Base-by-base conservation (phyloP, 2,329 filamentous ascomycete genomes). In the Myriangium duriaei region DNA sequence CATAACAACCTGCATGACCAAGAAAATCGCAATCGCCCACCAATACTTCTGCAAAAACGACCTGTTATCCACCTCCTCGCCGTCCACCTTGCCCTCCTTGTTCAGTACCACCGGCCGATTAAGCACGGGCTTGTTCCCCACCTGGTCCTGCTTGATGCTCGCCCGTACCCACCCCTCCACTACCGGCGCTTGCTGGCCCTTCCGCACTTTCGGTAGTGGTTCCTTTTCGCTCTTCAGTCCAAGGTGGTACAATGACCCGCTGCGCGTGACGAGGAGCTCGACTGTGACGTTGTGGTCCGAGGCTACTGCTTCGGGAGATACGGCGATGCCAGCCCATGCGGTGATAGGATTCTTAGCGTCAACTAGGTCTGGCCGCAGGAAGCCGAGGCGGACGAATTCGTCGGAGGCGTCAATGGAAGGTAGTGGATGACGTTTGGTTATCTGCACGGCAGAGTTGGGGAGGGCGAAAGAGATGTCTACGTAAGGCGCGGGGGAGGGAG, bases 101-200 rank as follows among this genome's bases (percentile, higher is more conserved):
- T 72, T 73, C 45, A 72, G 58, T 37, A 71, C 58, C 35, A 72
- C 65, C 1, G 72, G 71, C 32, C 66, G 72, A 42, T 73, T 68
- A 49, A 69, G 45, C 4, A 56, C 50, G 7, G 64, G 62, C 44
- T 58, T 55, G 1, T 63, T 60, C 2, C 63, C 65, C 11, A 18
- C 16, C 13, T 28, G 19, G 6, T n/a, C 18, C 13, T 46, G 45
- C 32, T 44, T 48, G 7, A 68, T 53, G 41, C 62, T 59, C 10
- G 67, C 57, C 11, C 54, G 54, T n/a, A 67, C 45, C 12, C 59
- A 57, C 19, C 61, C 54, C 16, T 55, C 57, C 11, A 30, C 39
- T 13, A 12, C 12, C 14, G 31, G 34, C 9, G 29, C 34, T 16
- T 21, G 30, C 30, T 26, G 24, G 13, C 30, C 36, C 26, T 19